phyloP scores from a whole-genome alignment of 441 rosid genomes.

The Omphalea diandra region DNA sequence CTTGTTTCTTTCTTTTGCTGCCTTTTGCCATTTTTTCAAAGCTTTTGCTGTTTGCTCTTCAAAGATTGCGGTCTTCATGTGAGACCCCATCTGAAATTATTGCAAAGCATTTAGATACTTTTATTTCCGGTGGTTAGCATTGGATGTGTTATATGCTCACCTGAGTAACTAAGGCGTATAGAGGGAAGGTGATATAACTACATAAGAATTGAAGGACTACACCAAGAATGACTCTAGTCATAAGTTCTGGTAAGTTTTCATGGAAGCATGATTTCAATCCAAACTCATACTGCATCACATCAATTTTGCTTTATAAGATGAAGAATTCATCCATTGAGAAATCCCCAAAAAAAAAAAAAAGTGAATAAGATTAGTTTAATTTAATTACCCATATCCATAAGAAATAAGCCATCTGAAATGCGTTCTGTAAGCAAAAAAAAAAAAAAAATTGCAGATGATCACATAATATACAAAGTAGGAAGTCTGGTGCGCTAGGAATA shows the following conservation, averaged over 20 bases:
- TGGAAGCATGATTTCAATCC: slow-evolving; percentile 51
- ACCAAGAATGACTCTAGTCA: slow-evolving; percentile 42
- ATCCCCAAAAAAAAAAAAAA: background rate
- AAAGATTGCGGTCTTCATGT: slow-evolving; percentile 59
- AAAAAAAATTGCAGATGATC: too few species aligned
- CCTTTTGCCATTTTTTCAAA: slow-evolving; percentile 54
- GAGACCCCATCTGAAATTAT: slow-evolving; percentile 56
- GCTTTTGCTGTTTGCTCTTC: slow-evolving; percentile 71
- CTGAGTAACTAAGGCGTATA: slow-evolving; percentile 57
- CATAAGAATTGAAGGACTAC: slow-evolving; percentile 48
- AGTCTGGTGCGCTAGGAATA: too few species aligned
- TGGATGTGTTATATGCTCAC: slow-evolving; percentile 29
- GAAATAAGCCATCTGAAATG: slow-evolving; percentile 59
- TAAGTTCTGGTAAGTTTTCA: slow-evolving; percentile 28
- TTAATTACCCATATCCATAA: slow-evolving; percentile 53
- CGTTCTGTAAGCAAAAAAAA: too few species aligned
- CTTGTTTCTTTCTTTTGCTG: slow-evolving; percentile 44
- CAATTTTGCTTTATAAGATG: too few species aligned
- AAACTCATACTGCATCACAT: slow-evolving; percentile 49
- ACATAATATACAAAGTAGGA: too few species aligned
- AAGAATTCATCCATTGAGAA: background rate
- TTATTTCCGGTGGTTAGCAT: too few species aligned
- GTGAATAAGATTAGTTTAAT: too few species aligned
- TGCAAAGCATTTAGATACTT: too few species aligned
- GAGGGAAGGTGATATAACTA: slow-evolving; percentile 69